Evolutionary conservation across 2,329 filamentous ascomycete species (phyloP).

Genomic region (Aspergillus sp.): DNA sequence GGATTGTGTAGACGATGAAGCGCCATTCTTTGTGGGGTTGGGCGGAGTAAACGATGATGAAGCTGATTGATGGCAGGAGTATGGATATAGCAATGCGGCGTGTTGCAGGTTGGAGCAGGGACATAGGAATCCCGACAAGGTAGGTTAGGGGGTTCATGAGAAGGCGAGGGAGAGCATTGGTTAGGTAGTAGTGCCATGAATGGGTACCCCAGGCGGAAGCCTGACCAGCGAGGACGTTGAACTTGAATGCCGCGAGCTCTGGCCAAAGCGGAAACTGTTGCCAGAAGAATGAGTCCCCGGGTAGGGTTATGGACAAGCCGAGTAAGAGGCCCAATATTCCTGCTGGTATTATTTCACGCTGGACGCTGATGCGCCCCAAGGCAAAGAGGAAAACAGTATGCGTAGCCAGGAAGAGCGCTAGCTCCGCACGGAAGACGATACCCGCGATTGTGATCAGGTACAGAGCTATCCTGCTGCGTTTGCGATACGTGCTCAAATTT

Average conservation of each 20-base stretch:
- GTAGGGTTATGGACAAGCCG: constrained; percentile 68
- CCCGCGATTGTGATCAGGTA: constrained; percentile 76
- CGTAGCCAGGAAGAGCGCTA: constrained; percentile 75
- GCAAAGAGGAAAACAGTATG: constrained; percentile 66
- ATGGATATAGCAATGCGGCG: constrained; percentile 52
- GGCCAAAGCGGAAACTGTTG: constrained; percentile 78
- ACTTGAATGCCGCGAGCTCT: constrained; percentile 84
- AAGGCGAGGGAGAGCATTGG: constrained; percentile 76
- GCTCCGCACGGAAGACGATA: constrained; percentile 83
- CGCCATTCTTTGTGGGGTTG: constrained; percentile 96
- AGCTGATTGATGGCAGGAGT: constrained; percentile 67
- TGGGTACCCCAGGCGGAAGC: constrained; percentile 85
- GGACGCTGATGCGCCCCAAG: constrained; percentile 53
- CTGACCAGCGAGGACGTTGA: constrained; percentile 82
- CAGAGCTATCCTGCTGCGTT: constrained; percentile 64
- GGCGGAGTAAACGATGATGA: constrained; percentile 76
- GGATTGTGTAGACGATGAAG: constrained; percentile 87
- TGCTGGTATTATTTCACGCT: constrained; percentile 60
- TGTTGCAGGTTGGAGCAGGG: constrained; percentile 55
- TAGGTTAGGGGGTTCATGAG: constrained; percentile 74
- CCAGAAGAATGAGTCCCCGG: constrained; percentile 93
- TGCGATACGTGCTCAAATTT: constrained; percentile 28
- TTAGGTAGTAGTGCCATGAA: constrained; percentile 84
- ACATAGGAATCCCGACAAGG: constrained; percentile 51
- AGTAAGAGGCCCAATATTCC: constrained; percentile 65